Percentiles rank a stretch among this genome's conserved stretches.
phyloP scores from a whole-genome alignment of 2,329 filamentous ascomycete genomes.

The Neonectria faginata region DNA sequence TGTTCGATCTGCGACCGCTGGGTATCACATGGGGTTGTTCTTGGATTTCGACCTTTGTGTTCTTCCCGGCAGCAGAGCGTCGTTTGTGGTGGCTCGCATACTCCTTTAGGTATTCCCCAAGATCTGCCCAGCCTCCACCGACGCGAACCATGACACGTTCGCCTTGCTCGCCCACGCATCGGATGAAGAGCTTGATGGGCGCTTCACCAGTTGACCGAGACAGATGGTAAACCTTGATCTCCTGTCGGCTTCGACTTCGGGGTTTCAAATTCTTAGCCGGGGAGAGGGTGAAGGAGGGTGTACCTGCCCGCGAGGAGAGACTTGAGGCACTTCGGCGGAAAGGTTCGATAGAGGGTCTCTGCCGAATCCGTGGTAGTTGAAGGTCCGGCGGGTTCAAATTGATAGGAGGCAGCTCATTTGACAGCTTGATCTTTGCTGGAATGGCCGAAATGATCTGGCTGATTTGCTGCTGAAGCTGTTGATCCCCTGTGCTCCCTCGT shows the following conservation, averaged over 20 bases:
- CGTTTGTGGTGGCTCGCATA: slow-evolving; percentile 93
- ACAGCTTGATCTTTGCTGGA: slow-evolving; percentile 82
- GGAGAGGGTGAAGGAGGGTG: slow-evolving; percentile 76
- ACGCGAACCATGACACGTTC: slow-evolving; percentile 98
- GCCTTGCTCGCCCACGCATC: slow-evolving; percentile 87
- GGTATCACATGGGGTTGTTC: slow-evolving; percentile 56
- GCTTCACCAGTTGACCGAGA: slow-evolving; percentile 84
- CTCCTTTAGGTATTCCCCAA: slow-evolving; percentile 93
- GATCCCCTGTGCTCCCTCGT: slow-evolving; percentile 62
- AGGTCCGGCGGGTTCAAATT: slow-evolving; percentile 71
- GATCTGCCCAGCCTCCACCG: slow-evolving; percentile 96
- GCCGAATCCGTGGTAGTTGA: slow-evolving; percentile 61
- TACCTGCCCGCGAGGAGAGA: slow-evolving; percentile 67
- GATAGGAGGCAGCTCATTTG: slow-evolving; percentile 62
- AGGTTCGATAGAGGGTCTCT: slow-evolving; percentile 57
- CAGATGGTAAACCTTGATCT: slow-evolving; percentile 93
- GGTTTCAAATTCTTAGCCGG: slow-evolving; percentile 68
- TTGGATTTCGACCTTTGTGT: slow-evolving; percentile 69
- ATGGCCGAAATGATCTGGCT: slow-evolving; percentile 81
- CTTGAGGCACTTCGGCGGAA: slow-evolving; percentile 63
- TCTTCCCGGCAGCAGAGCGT: slow-evolving; percentile 62
- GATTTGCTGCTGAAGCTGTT: slow-evolving; percentile 83
- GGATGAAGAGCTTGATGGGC: slow-evolving; percentile 94
- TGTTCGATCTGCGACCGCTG: slow-evolving; percentile 45
- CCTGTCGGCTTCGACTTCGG: slow-evolving; percentile 68